Percentiles rank a stretch among this genome's conserved stretches.
Evolutionary conservation across 768 basidiomycete genomes (phyloP).

Genomic region (Lentinula sp.): DNA sequence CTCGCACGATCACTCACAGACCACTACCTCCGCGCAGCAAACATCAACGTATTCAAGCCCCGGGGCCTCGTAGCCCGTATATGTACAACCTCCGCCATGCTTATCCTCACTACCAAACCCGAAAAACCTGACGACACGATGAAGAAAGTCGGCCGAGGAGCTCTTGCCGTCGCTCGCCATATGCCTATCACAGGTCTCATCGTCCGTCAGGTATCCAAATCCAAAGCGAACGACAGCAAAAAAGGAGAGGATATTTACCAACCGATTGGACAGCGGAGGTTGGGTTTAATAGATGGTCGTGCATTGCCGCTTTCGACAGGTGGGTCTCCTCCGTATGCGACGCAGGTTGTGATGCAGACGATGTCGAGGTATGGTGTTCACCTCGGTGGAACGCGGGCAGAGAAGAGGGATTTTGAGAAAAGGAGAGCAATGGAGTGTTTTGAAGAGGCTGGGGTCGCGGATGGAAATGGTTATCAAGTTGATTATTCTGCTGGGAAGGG

Average conservation of each 20-base stretch:
- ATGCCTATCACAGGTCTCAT: conserved; percentile 1
- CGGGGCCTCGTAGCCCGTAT: conserved; percentile 17
- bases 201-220: not conserved
- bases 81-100: conserved; percentile 17
- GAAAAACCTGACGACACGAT: not conserved
- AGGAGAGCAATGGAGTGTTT: not conserved
- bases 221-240: not conserved
- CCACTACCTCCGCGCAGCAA: conserved; percentile 17
- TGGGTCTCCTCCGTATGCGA: not conserved
- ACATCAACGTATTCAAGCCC: conserved; percentile 16
- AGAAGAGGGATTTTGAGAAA: not conserved
- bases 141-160: not conserved
- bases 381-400: not conserved
- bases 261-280: not conserved
- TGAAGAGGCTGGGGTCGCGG: not conserved
- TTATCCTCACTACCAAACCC: conserved; percentile 8
- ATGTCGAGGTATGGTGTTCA: not conserved
- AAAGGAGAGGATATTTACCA: not conserved
- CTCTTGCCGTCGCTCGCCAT: not conserved
- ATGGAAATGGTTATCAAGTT: not conserved
- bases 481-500: not conserved
- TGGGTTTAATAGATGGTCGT: not conserved
- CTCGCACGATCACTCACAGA: conserved; percentile 19
- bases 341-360: not conserved
- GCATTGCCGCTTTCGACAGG: not conserved